Evolutionary conservation across 106 monocot species (phyloP), one percentile per base, ranked within the genome.

Genomic region (Allium cepa): DNA sequence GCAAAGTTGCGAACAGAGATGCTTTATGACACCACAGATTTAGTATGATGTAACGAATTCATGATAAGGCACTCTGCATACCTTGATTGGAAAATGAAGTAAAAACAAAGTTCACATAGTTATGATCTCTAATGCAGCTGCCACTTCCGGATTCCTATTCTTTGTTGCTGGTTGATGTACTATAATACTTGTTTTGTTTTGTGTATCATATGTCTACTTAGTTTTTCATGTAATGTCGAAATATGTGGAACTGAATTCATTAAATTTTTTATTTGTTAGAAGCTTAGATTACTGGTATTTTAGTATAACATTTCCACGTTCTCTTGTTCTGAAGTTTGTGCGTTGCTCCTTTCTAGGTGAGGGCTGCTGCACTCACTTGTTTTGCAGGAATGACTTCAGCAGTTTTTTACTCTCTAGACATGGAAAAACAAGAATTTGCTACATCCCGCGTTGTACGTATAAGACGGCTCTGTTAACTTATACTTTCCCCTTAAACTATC

Each of bases 341-440:
- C 17, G 0, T 52, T 67, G 49, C 57, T 72, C 47, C 17, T 17
- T 81, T 68, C 15, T 76, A 99, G 99, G 83, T 99, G 63, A 99
- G 92, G 77, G 80, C 85, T 55, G 87, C 87, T 60, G 74, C 90
- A 51, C n/a, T 99, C 26, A 90, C 90, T 71, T 93, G 99, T 75
- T 99, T 99, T 83, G 89, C 99, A 9, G 99, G 99, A 62, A 74
- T 93, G 81, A 99, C 99, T 76, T 87, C 82, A 52, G 71, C 80
- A 56, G 83, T 99, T 63, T 93, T 90, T 72, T 77, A 70, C 59
- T 80, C 90, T 62, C 77, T 99, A 26, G 50, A 76, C 7, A 72
- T 79, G 63, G 83, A 82, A 47, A 75, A 81, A 50, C 79, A 90
- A 69, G 80, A 79, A 18, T 85, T 71, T 45, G 72, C 90, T 60